Conservation (phyloP, 306 rosid species). For the Inga laurina region DNA sequence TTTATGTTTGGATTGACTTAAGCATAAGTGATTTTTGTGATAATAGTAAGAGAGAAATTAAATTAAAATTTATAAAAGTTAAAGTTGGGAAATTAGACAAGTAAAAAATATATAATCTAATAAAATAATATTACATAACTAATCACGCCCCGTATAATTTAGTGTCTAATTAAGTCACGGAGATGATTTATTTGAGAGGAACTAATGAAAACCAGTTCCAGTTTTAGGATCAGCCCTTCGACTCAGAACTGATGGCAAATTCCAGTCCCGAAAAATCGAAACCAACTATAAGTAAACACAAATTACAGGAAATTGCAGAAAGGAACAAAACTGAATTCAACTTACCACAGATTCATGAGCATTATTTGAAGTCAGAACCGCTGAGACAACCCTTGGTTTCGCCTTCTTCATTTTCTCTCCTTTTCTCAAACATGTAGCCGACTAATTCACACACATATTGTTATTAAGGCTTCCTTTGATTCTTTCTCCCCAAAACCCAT, state of each 20-base stretch:
- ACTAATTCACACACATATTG: conserved; percentile 33
- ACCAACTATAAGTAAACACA: neutral
- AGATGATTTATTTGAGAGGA: too few species aligned
- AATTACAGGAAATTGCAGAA: neutral
- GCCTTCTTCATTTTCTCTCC: conserved; percentile 42
- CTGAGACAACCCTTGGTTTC: conserved; percentile 45
- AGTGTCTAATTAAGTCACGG: too few species aligned
- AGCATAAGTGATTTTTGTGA: too few species aligned
- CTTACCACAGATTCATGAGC: conserved; percentile 60
- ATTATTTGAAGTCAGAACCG: conserved; percentile 61
- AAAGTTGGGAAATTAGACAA: too few species aligned
- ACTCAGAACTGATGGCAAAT: conserved; percentile 52
- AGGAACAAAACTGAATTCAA: conserved; percentile 21
- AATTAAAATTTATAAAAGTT: too few species aligned
- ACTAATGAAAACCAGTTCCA: too few species aligned
- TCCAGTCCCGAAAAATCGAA: conserved; percentile 50
- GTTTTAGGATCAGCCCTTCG: conserved; percentile 61
- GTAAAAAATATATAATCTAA: too few species aligned
- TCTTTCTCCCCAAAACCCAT: conserved; percentile 62
- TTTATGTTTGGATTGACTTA: too few species aligned
- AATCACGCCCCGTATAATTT: too few species aligned
- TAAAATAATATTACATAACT: too few species aligned
- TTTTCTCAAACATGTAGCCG: conserved; percentile 30
- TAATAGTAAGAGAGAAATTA: too few species aligned
- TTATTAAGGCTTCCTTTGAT: conserved; percentile 47